These are phyloP conservation scores for Wickerhamomyces canadensis DNA, from an alignment of 805 yeast genomes.

Conservation along the genomic window DNA sequence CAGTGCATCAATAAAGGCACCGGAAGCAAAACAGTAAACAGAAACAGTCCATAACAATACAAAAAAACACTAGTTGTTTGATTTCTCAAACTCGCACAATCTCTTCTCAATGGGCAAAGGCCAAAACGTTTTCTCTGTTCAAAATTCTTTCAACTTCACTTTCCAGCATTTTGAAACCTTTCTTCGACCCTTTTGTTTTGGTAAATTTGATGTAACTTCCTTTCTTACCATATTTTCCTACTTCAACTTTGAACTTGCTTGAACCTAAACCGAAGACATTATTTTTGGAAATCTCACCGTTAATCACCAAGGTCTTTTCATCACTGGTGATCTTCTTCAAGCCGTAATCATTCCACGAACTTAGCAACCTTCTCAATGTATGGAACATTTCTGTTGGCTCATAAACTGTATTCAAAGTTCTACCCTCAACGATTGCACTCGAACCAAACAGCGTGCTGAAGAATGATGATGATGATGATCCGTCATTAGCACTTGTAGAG, in stretches of 20 bases:
- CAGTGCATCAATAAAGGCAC: too few relatives aligned
- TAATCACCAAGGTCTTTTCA: constrained; percentile 37
- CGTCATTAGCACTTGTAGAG: constrained; percentile 6
- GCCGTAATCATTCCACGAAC: constrained; percentile 70
- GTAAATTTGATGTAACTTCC: constrained; percentile 52
- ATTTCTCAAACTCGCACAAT: background rate
- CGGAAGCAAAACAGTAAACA: too few relatives aligned
- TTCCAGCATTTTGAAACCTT: constrained; percentile 54
- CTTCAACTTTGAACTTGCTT: constrained; percentile 55
- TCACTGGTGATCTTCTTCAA: constrained; percentile 48
- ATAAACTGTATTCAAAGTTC: constrained; percentile 27
- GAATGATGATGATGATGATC: constrained; percentile 17
- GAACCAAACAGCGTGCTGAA: constrained; percentile 27
- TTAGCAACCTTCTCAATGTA: constrained; percentile 56
- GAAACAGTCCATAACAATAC: background rate
- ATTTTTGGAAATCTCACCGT: constrained; percentile 57
- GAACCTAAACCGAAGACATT: constrained; percentile 60
- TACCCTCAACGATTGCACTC: constrained; percentile 9
- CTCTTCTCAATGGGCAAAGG: constrained; percentile 16
- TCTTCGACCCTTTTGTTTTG: constrained; percentile 59
- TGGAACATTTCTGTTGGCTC: constrained; percentile 50
- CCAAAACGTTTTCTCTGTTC: constrained; percentile 56
- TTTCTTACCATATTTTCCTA: constrained; percentile 37
- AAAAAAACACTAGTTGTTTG: too few relatives aligned
- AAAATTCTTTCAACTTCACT: constrained; percentile 61